Percentiles rank a stretch among this genome's conserved stretches.
phyloP scores from a whole-genome alignment of 768 basidiomycete species.

The Naematelia aurantialba region DNA sequence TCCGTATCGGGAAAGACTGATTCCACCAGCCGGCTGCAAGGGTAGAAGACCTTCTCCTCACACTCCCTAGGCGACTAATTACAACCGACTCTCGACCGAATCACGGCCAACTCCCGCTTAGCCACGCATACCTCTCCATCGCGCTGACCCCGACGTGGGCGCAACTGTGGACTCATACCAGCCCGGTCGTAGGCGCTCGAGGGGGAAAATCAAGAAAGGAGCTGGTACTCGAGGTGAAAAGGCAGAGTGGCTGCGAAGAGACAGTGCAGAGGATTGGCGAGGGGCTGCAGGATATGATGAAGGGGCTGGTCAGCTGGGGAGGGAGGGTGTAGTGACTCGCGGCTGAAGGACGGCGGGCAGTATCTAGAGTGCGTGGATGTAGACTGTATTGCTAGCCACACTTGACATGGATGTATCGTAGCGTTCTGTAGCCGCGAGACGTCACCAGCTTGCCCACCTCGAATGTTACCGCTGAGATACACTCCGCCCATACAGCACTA shows the following conservation, averaged over 20 bases:
- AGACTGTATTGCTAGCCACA: too few species aligned
- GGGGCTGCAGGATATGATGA: constrained; percentile 31
- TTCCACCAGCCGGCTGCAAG: constrained; percentile 36
- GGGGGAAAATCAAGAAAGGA: constrained; percentile 14
- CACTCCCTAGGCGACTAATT: constrained; percentile 20
- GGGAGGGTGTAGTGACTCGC: constrained; percentile 23
- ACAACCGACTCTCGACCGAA: not conserved
- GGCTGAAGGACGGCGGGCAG: too few species aligned
- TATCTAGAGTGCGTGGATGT: too few species aligned
- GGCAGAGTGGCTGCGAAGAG: constrained; percentile 21
- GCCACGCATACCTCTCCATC: constrained; percentile 24
- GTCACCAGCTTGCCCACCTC: too few species aligned
- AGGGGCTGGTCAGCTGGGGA: constrained; percentile 31
- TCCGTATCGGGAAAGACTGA: too few species aligned
- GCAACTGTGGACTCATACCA: constrained; percentile 21
- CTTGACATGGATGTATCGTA: too few species aligned
- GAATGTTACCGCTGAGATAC: too few species aligned
- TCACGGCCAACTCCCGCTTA: constrained; percentile 23
- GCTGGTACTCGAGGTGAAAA: constrained; percentile 34
- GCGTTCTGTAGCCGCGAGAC: too few species aligned
- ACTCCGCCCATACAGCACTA: too few species aligned
- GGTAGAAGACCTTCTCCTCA: constrained; percentile 37
- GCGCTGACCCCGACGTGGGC: constrained; percentile 35
- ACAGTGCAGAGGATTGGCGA: constrained; percentile 25
- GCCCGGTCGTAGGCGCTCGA: constrained; percentile 3